Base-by-base conservation (phyloP, 345 rosid species). In the Aethionema arabicum region DNA sequence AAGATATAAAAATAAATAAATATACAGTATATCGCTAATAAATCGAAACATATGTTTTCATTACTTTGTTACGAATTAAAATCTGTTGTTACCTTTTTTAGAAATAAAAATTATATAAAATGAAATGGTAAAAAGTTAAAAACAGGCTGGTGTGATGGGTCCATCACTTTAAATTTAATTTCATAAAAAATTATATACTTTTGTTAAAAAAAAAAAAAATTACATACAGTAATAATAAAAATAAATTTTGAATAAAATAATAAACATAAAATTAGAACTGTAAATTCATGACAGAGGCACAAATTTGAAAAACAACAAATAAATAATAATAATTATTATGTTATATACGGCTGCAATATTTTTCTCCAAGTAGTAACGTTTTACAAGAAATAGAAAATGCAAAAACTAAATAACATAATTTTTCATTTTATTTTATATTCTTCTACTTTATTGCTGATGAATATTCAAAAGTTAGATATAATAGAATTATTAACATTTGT, bases 141-240 rank as follows among this genome's bases (percentile, higher is more conserved):
- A 69, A 55, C 68, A 69, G 74, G 74, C 63, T 62, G 74, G 63
- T 55, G 63, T 55, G 63, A 55, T 61, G 72, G 74, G 74, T 11
- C 67, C 74, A 69, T 61, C 37, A 7, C 51, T 68, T 42, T 32
- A 54, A 59, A 38, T 46, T 21, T 2, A 35, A 44, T 15, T 35
- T 14, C 12, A 41, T 29, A 31, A n/a, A 3, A 31, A 48, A 39
- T 36, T 39, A 8, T 21, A n/a, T n/a, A n/a, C n/a, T n/a, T n/a
- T n/a, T n/a, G n/a, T n/a, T n/a, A n/a, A n/a, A n/a, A n/a, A n/a
- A n/a, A n/a, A n/a, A n/a, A n/a, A n/a, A n/a, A n/a, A n/a, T n/a
- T n/a, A n/a, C n/a, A n/a, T n/a, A n/a, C n/a, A n/a, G n/a, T n/a
- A n/a, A n/a, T n/a, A n/a, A n/a, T n/a, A n/a, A n/a, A n/a, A n/a